Evolutionary conservation across 495 filamentous ascomycete species (phyloP).

Genomic region (Evansstolkia leycettana): DNA sequence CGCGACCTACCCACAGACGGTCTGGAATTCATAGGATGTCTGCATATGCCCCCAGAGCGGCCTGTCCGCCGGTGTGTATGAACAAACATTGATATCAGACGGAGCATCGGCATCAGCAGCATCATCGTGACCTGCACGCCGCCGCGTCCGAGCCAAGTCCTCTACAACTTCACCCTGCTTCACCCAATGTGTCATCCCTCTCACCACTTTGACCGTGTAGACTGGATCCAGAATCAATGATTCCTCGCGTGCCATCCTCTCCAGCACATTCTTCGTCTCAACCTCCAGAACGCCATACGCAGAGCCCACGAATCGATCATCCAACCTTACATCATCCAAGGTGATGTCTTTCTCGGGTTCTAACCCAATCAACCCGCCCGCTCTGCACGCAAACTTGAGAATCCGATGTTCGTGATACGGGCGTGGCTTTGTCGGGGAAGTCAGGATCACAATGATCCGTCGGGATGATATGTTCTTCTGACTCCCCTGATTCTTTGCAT

Average conservation of each 20-base stretch:
- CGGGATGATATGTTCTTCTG: constrained; percentile 1
- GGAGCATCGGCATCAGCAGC: no score
- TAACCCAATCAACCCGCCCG: constrained; percentile 17
- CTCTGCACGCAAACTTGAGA: constrained; percentile 18
- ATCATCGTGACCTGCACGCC: constrained; percentile 4
- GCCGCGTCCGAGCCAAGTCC: constrained; percentile 1
- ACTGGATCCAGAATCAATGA: constrained; percentile 25
- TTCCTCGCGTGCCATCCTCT: constrained; percentile 17
- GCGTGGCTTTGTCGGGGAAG: constrained; percentile 19
- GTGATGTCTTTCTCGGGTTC: constrained; percentile 13
- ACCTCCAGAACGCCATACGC: constrained; percentile 23
- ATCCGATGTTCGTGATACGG: constrained; percentile 20
- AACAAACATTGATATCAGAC: constrained; percentile 19
- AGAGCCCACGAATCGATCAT: constrained; percentile 22
- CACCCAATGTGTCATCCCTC: constrained; percentile 20
- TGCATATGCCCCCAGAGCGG: constrained; percentile 22
- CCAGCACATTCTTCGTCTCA: constrained; percentile 11
- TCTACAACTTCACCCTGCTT: constrained; percentile 11
- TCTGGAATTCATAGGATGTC: constrained; percentile 4
- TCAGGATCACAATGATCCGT: constrained; percentile 22
- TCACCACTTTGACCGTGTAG: constrained; percentile 25
- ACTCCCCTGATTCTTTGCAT: neutral
- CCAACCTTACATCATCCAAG: constrained; percentile 20
- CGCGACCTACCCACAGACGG: no score
- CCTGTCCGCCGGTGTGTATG: constrained; percentile 31